phyloP scores from a whole-genome alignment of 2,329 filamentous ascomycete species.

The Colletotrichum trifolii region DNA sequence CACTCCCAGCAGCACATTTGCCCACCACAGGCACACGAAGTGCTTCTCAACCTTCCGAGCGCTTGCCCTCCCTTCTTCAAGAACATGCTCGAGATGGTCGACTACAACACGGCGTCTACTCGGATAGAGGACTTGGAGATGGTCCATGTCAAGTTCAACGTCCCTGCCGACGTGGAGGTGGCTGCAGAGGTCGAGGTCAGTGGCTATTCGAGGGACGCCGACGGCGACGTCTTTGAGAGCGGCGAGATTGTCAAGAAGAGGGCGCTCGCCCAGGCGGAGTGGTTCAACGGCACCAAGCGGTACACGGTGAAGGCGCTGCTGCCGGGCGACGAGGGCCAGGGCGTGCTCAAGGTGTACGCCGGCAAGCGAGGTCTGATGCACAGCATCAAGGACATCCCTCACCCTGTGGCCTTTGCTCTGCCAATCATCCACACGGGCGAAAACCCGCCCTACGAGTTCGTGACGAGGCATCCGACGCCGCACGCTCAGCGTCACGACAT shows the following conservation, averaged over 20 bases:
- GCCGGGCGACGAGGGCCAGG: constrained; percentile 90
- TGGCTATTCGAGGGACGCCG: constrained; percentile 81
- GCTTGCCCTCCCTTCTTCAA: constrained; percentile 91
- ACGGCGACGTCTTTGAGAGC: constrained; percentile 94
- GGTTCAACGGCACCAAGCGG: constrained; percentile 86
- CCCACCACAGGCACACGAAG: constrained; percentile 85
- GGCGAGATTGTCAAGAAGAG: constrained; percentile 88
- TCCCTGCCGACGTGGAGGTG: constrained; percentile 90
- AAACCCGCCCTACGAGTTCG: constrained; percentile 94
- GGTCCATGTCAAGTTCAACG: constrained; percentile 87
- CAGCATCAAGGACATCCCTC: constrained; percentile 94
- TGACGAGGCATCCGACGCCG: constrained; percentile 92
- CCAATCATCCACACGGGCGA: constrained; percentile 90
- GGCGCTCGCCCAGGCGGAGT: constrained; percentile 90
- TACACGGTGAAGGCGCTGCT: constrained; percentile 94
- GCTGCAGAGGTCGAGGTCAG: constrained; percentile 92
- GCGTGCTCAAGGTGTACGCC: constrained; percentile 89
- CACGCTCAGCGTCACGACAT: constrained; percentile 98
- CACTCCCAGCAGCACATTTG: constrained; percentile 93
- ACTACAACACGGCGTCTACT: constrained; percentile 89
- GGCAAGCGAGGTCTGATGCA: constrained; percentile 97
- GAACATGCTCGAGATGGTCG: constrained; percentile 80
- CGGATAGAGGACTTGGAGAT: constrained; percentile 93
- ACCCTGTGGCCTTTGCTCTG: constrained; percentile 88
- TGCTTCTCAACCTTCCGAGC: constrained; percentile 86